Conservation (phyloP, 2,329 filamentous ascomycete species). For the Xylariaceae sp. region DNA sequence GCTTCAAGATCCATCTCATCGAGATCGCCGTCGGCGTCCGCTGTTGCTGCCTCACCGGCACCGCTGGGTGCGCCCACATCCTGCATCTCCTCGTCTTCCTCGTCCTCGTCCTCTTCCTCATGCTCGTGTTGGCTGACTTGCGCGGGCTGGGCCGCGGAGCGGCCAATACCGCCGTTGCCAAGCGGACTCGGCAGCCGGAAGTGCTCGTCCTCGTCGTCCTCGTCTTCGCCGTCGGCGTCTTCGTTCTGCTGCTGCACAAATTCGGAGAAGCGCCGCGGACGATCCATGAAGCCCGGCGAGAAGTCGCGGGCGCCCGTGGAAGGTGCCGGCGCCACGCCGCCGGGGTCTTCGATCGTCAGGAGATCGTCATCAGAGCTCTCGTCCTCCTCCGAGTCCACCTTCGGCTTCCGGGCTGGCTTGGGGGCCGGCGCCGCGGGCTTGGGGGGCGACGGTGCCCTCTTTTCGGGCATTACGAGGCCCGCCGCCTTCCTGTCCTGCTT, state of each 20-base stretch:
- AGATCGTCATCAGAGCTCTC: slow-evolving; percentile 51
- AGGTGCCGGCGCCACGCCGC: slow-evolving; percentile 33
- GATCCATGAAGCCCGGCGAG: slow-evolving; percentile 39
- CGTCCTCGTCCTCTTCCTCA: slow-evolving; percentile 23
- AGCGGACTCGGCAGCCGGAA: slow-evolving; percentile 47
- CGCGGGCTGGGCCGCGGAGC: slow-evolving; percentile 7
- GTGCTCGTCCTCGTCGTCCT: slow-evolving; percentile 29
- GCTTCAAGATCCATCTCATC: slow-evolving; percentile 23
- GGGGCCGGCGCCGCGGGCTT: slow-evolving; percentile 16
- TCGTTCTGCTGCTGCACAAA: slow-evolving; percentile 40
- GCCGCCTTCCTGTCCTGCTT: slow-evolving; percentile 11
- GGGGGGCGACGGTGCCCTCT: slow-evolving; percentile 10
- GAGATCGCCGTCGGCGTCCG: slow-evolving; percentile 20
- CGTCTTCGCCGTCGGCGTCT: slow-evolving; percentile 39
- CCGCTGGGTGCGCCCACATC: slow-evolving; percentile 21
- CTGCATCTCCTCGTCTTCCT: slow-evolving; percentile 28
- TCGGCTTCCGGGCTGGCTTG: slow-evolving; percentile 11
- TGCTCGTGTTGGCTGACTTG: slow-evolving; percentile 19
- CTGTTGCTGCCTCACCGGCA: too few relatives aligned
- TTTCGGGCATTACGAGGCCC: slow-evolving; percentile 13
- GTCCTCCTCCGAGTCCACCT: slow-evolving; percentile 29
- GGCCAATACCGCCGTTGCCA: slow-evolving; percentile 9
- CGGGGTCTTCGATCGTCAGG: slow-evolving; percentile 54
- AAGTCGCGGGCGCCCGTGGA: slow-evolving; percentile 32
- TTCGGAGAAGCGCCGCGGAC: slow-evolving; percentile 43